phyloP scores from a whole-genome alignment of 805 yeast genomes.

The Wickerhamomyces alni region DNA sequence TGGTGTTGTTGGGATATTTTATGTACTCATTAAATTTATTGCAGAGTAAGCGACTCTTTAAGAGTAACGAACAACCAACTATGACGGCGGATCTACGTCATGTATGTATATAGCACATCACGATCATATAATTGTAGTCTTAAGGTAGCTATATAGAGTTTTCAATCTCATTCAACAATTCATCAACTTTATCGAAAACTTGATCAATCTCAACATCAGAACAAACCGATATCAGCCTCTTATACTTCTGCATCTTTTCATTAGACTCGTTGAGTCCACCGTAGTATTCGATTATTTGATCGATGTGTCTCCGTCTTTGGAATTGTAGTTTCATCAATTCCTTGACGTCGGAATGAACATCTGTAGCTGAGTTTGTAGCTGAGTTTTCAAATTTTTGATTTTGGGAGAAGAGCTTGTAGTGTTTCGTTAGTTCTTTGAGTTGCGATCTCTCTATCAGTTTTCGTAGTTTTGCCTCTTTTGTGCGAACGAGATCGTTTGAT shows the following conservation, averaged over 20 bases:
- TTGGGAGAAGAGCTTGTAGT: no score
- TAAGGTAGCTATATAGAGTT: no score
- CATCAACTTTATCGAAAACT: constrained; percentile 54
- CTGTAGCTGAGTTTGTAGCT: no score
- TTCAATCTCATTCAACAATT: neutral
- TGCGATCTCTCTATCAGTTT: constrained; percentile 27
- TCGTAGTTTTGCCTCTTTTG: constrained; percentile 21
- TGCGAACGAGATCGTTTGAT: constrained; percentile 12
- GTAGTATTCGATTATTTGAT: constrained; percentile 27
- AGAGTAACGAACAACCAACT: no score
- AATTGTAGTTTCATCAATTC: constrained; percentile 39
- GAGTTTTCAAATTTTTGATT: no score
- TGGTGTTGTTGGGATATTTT: no score
- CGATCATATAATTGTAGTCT: no score
- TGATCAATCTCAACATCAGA: constrained; percentile 64
- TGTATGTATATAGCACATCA: no score
- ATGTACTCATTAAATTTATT: no score
- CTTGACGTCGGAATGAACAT: no score
- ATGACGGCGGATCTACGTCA: no score
- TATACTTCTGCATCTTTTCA: constrained; percentile 56
- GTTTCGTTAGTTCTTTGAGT: constrained; percentile 10
- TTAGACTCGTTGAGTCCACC: constrained; percentile 29
- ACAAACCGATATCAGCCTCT: constrained; percentile 61
- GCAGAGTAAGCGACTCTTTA: no score
- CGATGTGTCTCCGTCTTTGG: constrained; percentile 30